Evolutionary conservation across 139 green algal genomes (phyloP).

Genomic region (Choricystis sp.): DNA sequence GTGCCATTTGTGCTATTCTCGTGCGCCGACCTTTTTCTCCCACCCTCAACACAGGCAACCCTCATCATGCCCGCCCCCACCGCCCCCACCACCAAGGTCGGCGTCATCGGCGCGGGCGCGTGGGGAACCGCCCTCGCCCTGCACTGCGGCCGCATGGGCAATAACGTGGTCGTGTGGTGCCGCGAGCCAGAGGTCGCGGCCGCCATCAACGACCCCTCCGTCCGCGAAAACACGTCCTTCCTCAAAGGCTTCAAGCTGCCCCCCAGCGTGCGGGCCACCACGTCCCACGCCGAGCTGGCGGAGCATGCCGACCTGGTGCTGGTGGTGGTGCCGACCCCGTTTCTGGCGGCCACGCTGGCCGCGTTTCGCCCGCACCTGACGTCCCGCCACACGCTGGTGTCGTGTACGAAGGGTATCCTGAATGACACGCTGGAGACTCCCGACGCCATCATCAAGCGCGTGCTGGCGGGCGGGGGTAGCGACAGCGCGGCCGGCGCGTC

Average conservation of each 20-base stretch:
- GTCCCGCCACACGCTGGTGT: conserved; percentile 39
- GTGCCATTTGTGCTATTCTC: too few relatives aligned
- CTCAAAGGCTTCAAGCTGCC: conserved; percentile 13
- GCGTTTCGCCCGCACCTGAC: conserved; percentile 8
- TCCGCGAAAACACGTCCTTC: conserved; percentile 39
- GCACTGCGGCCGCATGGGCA: conserved; percentile 44
- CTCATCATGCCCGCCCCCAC: not conserved
- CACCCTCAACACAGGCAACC: not conserved
- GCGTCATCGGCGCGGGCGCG: conserved; percentile 52
- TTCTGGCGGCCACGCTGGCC: conserved; percentile 37
- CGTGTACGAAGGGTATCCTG: conserved; percentile 65
- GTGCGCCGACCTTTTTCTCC: too few relatives aligned
- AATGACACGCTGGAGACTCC: conserved; percentile 58
- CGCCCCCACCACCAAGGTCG: conserved; percentile 15
- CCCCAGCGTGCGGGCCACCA: conserved; percentile 22
- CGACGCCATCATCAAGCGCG: conserved; percentile 40
- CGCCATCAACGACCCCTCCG: conserved; percentile 36
- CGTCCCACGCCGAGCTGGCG: conserved; percentile 23
- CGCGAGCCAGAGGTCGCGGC: conserved; percentile 41
- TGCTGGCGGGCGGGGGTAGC: conserved; percentile 23
- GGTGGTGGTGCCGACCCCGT: conserved; percentile 66
- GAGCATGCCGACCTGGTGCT: conserved; percentile 43
- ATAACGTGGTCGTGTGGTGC: conserved; percentile 47
- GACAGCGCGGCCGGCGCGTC: not conserved
- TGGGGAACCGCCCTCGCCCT: conserved; percentile 61